These are phyloP conservation scores for Irpex rosettiformis DNA, from an alignment of 1,284 basidiomycete genomes.

Conservation along the genomic window DNA sequence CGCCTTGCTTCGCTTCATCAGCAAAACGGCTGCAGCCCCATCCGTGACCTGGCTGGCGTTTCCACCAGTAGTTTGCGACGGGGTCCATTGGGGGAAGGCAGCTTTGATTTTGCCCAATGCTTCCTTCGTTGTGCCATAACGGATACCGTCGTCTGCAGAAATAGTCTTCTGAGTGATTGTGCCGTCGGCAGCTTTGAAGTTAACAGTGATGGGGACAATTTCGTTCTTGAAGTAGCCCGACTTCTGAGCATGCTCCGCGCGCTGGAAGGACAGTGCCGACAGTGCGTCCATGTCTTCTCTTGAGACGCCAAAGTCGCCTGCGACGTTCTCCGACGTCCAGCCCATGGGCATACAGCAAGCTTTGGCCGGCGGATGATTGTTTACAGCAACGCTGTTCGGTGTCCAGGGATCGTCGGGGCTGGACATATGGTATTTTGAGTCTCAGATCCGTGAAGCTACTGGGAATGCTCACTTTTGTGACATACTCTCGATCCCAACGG, in stretches of 20 bases:
- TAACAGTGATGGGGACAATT: conserved; percentile 78
- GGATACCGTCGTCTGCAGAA: conserved; percentile 79
- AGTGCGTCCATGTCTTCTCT: conserved; percentile 84
- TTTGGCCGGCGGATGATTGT: conserved; percentile 22
- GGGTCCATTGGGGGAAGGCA: conserved; percentile 89
- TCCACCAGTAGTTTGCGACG: conserved; percentile 78
- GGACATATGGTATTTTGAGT: conserved; percentile 9
- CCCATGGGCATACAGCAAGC: conserved; percentile 63
- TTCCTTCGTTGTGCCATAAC: conserved; percentile 74
- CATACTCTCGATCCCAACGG: conserved; percentile 86
- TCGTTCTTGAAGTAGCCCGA: conserved; percentile 72
- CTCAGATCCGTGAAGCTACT: neutral
- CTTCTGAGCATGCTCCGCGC: conserved; percentile 66
- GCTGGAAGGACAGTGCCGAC: conserved; percentile 77
- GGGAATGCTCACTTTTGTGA: conserved; percentile 54
- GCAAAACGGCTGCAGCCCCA: conserved; percentile 79
- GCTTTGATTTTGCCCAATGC: conserved; percentile 63
- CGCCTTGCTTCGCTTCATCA: conserved; percentile 87
- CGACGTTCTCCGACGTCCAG: conserved; percentile 84
- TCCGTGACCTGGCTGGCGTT: conserved; percentile 90
- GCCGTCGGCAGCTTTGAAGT: conserved; percentile 55
- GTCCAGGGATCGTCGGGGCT: conserved; percentile 69
- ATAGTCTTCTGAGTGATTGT: conserved; percentile 56
- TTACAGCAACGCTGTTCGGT: conserved; percentile 48
- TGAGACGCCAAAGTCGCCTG: conserved; percentile 75